Percentiles rank a stretch among this genome's conserved stretches.
phyloP scores from a whole-genome alignment of 192 early-diverging fungal genomes.

The Mortierella claussenii region DNA sequence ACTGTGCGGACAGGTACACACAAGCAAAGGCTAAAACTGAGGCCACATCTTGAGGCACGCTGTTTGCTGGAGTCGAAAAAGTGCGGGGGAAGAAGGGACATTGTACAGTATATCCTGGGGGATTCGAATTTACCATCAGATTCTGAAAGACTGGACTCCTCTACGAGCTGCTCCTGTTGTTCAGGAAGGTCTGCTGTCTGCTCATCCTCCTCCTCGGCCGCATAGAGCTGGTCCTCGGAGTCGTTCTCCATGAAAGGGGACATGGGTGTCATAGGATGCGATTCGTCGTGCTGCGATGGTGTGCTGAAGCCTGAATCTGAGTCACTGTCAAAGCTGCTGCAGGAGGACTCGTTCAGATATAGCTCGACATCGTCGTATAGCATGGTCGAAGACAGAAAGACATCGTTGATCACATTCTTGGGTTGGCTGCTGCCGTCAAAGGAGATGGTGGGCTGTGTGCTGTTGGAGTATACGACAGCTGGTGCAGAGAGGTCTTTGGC shows the following conservation, averaged over 20 bases:
- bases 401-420: constrained; percentile 55
- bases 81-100: neutral
- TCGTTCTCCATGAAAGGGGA: constrained; percentile 52
- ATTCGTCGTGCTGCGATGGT: constrained; percentile 34
- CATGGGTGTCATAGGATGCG: constrained; percentile 50
- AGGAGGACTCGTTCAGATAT: constrained; percentile 39
- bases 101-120: neutral
- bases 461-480: constrained; percentile 49
- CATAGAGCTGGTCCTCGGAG: constrained; percentile 37
- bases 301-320: constrained; percentile 52
- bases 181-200: constrained; percentile 14
- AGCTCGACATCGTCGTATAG: constrained; percentile 50
- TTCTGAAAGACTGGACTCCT: neutral
- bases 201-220: constrained; percentile 19
- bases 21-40: too few relatives aligned
- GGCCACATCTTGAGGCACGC: too few relatives aligned
- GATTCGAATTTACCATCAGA: constrained; percentile 21
- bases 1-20: neutral
- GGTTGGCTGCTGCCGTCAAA: constrained; percentile 39
- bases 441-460: constrained; percentile 35
- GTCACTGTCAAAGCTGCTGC: constrained; percentile 45
- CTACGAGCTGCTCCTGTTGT: constrained; percentile 9
- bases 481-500: constrained; percentile 33
- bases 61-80: constrained; percentile 4
- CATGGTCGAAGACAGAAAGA: constrained; percentile 53